Percentiles rank a stretch among this genome's conserved stretches.
Evolutionary conservation across 2,329 filamentous ascomycete species (phyloP).

Genomic region (Elsinoe fawcettii): DNA sequence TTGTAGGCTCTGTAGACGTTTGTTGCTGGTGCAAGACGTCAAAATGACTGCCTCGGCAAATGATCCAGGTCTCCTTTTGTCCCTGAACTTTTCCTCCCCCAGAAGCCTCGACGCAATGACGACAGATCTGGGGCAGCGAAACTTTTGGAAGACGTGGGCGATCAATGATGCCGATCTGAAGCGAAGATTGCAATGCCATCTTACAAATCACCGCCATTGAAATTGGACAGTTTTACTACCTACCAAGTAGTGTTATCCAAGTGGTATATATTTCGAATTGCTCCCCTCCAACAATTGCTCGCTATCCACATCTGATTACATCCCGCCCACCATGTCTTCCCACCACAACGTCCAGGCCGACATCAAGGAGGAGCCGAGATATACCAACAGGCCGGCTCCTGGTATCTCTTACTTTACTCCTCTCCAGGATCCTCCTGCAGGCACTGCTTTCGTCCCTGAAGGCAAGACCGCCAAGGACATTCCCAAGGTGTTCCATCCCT

Average conservation of each 20-base stretch:
- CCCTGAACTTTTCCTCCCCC: not conserved
- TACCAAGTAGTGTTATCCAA: not conserved
- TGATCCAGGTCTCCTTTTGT: no score
- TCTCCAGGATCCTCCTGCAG: conserved; percentile 38
- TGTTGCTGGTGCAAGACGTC: no score
- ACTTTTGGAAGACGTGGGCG: not conserved
- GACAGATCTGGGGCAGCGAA: not conserved
- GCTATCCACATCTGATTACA: not conserved
- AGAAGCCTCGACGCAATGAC: conserved; percentile 4
- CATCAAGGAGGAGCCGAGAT: conserved; percentile 26
- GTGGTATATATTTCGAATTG: not conserved
- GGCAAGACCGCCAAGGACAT: conserved; percentile 39
- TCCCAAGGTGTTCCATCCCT: conserved; percentile 52
- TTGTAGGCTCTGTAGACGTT: no score
- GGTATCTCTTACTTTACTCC: conserved; percentile 44
- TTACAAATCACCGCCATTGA: not conserved
- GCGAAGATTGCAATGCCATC: not conserved
- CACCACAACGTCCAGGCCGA: conserved; percentile 26
- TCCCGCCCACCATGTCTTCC: conserved; percentile 19
- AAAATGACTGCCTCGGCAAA: no score
- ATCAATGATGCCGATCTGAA: not conserved
- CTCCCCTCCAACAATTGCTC: not conserved
- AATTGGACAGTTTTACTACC: not conserved
- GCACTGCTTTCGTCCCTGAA: conserved; percentile 41
- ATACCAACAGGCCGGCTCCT: conserved; percentile 36